Conservation (phyloP, 2,329 filamentous ascomycete genomes). For the Tolypocladium cylindrosporum region DNA sequence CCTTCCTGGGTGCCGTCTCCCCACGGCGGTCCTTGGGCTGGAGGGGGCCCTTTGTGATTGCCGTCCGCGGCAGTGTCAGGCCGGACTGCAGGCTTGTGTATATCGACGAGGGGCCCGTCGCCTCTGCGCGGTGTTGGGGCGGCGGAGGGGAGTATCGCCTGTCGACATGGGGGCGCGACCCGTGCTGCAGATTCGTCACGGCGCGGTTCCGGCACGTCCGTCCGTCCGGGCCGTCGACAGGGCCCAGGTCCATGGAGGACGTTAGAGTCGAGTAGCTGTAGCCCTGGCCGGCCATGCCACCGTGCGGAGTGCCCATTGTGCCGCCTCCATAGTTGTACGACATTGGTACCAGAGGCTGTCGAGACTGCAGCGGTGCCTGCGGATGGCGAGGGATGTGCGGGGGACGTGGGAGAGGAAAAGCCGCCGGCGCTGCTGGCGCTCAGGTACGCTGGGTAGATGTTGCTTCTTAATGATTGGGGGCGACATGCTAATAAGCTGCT, state of each 20-base stretch:
- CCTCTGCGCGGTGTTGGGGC: neutral
- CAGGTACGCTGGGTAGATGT: neutral
- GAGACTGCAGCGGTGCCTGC: neutral
- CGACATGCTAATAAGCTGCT: neutral
- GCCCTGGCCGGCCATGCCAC: neutral
- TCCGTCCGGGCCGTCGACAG: neutral
- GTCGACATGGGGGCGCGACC: neutral
- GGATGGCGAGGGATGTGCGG: neutral
- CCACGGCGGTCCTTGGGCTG: neutral
- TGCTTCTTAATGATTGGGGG: neutral
- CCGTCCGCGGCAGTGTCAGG: neutral
- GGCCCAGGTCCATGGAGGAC: neutral
- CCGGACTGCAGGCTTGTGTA: neutral
- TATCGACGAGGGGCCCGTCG: neutral
- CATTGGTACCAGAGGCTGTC: neutral
- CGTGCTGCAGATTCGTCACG: no score
- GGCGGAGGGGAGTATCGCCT: neutral
- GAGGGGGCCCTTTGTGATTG: neutral
- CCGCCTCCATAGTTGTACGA: neutral
- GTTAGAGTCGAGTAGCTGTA: slow-evolving; percentile 3
- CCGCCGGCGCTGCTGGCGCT: neutral
- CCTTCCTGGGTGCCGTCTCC: neutral
- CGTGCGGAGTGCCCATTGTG: neutral
- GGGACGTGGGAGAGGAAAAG: neutral
- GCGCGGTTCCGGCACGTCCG: neutral